A percentile compares a stretch with the other conserved stretches of the same genome.
Conservation (phyloP, 179 eudicot genomes). For the Patellifolia procumbens region DNA sequence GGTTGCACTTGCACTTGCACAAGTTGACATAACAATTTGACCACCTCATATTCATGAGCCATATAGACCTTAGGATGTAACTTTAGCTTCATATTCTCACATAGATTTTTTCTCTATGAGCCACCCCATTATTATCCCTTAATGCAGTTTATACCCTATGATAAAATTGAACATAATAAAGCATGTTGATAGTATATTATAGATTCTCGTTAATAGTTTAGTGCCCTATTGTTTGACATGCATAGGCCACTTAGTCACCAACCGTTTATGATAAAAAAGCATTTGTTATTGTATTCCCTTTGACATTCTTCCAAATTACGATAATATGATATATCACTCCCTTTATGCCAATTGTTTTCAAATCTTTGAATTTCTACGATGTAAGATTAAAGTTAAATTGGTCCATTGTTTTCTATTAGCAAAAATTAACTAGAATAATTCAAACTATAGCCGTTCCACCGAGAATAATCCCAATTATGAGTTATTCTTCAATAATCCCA, state of each 20-base stretch:
- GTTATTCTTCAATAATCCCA: too few relatives aligned
- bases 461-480: too few relatives aligned
- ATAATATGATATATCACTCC: too few relatives aligned
- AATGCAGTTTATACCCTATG: not conserved
- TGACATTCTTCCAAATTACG: slow-evolving; percentile 5
- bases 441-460: too few relatives aligned
- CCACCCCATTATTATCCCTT: not conserved
- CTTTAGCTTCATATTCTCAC: slow-evolving; percentile 11
- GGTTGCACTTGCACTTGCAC: not conserved
- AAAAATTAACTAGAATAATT: too few relatives aligned
- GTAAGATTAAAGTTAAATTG: too few relatives aligned
- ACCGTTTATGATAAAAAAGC: not conserved
- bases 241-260: not conserved
- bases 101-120: not conserved
- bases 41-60: not conserved
- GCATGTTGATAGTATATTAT: not conserved
- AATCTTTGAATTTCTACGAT: too few relatives aligned
- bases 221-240: not conserved
- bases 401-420: too few relatives aligned
- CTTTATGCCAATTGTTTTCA: too few relatives aligned
- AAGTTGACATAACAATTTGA: not conserved
- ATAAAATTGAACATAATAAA: not conserved
- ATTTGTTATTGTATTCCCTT: not conserved
- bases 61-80: not conserved
- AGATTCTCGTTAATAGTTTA: not conserved